These are phyloP conservation scores for Lentinula lateritia DNA, from an alignment of 768 basidiomycete genomes.

Conservation along the genomic window DNA sequence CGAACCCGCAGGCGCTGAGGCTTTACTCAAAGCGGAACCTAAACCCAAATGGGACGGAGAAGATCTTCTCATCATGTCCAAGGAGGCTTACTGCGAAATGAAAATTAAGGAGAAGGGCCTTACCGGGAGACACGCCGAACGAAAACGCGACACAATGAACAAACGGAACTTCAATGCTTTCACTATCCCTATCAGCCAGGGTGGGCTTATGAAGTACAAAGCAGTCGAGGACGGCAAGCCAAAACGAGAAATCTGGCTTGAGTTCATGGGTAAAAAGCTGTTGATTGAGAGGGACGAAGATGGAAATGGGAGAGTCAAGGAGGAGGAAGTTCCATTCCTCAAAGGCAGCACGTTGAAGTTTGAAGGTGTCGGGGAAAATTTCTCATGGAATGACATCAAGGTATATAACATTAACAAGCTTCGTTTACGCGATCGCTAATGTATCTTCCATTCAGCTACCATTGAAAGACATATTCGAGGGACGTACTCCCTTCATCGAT, in stretches of 20 bases:
- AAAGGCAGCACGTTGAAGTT: constrained; percentile 52
- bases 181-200: constrained; percentile 18
- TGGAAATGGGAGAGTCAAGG: constrained; percentile 58
- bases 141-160: constrained; percentile 52
- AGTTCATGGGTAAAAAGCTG: constrained; percentile 69
- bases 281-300: constrained; percentile 58
- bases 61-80: constrained; percentile 82
- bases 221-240: constrained; percentile 4
- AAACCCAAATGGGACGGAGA: constrained; percentile 76
- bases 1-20: constrained; percentile 59
- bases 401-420: constrained; percentile 15
- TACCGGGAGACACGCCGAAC: constrained; percentile 60
- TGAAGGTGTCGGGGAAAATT: constrained; percentile 49
- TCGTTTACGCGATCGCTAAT: background rate
- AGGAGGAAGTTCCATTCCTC: constrained; percentile 51
- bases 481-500: constrained; percentile 47
- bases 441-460: constrained; percentile 28
- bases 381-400: constrained; percentile 47
- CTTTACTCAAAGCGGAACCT: constrained; percentile 76
- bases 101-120: constrained; percentile 95
- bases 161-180: constrained; percentile 76
- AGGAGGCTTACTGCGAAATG: constrained; percentile 92
- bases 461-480: constrained; percentile 44
- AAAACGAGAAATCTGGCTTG: constrained; percentile 59
- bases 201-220: constrained; percentile 12